Percentiles rank a stretch among this genome's conserved stretches.
Conservation (phyloP, 495 filamentous ascomycete species). For the Durotheca rogersii region DNA sequence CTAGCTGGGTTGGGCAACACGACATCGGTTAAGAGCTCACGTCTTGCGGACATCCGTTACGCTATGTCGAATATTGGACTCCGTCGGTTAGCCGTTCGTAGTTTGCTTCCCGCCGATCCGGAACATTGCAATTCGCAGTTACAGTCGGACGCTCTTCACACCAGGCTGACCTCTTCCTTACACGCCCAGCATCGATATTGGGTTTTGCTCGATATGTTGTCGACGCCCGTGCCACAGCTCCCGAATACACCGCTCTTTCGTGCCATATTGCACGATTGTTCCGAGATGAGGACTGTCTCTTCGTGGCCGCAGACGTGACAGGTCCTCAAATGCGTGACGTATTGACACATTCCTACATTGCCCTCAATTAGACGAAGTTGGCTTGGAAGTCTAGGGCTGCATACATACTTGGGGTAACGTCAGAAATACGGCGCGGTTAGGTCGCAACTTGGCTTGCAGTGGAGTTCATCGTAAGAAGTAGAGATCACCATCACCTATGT, state of each 20-base stretch:
- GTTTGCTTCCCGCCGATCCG: too few species aligned
- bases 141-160: conserved; percentile 11
- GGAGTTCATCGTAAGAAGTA: conserved; percentile 11
- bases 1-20: too few species aligned
- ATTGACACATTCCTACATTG: conserved; percentile 42
- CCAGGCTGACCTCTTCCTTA: conserved; percentile 31
- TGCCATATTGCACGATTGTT: conserved; percentile 39
- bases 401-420: conserved; percentile 24
- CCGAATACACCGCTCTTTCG: conserved; percentile 40
- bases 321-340: conserved; percentile 43
- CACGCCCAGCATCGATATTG: conserved; percentile 45
- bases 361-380: conserved; percentile 6
- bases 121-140: neutral
- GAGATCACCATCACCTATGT: conserved; percentile 13
- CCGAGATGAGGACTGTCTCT: conserved; percentile 48
- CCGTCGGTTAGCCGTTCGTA: too few species aligned
- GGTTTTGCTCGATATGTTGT: conserved; percentile 33
- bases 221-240: conserved; percentile 38
- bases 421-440: conserved; percentile 2
- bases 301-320: conserved; percentile 41
- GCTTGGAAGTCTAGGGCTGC: conserved; percentile 4
- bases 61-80: neutral
- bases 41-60: neutral
- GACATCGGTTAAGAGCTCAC: neutral
- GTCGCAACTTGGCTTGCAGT: conserved; percentile 6